phyloP scores from a whole-genome alignment of 163 green algal genomes.

The Chlamydomonas reinhardtii region DNA sequence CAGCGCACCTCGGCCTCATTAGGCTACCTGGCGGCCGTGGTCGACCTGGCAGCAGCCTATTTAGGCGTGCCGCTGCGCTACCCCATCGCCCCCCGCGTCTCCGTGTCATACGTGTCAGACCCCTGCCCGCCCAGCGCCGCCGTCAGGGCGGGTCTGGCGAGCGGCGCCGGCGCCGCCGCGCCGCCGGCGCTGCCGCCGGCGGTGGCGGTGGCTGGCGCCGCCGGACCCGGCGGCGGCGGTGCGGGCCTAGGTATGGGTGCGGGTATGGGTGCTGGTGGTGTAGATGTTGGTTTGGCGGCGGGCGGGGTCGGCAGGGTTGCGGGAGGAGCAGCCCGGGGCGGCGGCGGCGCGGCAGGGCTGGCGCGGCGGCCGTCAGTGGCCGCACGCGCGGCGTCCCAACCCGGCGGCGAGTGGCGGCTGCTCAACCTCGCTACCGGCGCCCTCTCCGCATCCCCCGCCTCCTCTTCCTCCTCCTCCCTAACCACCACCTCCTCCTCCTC shows the following conservation, averaged over 20 bases:
- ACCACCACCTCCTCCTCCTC: neutral
- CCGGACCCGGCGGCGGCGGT: neutral
- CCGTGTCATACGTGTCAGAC: slow-evolving; percentile 50
- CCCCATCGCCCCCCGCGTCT: slow-evolving; percentile 59
- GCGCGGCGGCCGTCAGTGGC: neutral
- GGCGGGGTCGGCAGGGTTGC: no score
- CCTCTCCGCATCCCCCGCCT: neutral
- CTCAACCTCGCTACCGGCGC: slow-evolving; percentile 7
- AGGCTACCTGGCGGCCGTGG: slow-evolving; percentile 78
- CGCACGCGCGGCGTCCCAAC: neutral
- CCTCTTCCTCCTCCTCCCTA: neutral
- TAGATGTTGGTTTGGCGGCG: no score
- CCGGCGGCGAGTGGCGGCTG: slow-evolving; percentile 22
- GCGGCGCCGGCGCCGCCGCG: neutral
- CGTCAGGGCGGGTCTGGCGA: neutral
- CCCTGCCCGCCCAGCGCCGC: slow-evolving; percentile 37
- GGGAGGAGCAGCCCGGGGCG: no score
- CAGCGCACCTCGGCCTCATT: slow-evolving; percentile 69
- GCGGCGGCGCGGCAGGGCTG: no score
- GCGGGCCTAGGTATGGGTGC: neutral
- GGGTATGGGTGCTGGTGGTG: neutral
- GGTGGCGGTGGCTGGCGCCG: neutral
- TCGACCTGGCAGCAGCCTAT: slow-evolving; percentile 70
- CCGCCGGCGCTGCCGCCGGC: neutral
- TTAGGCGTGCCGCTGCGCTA: slow-evolving; percentile 85